Evolutionary conservation across 2,329 filamentous ascomycete species (phyloP).

Genomic region (Alternaria sp.): DNA sequence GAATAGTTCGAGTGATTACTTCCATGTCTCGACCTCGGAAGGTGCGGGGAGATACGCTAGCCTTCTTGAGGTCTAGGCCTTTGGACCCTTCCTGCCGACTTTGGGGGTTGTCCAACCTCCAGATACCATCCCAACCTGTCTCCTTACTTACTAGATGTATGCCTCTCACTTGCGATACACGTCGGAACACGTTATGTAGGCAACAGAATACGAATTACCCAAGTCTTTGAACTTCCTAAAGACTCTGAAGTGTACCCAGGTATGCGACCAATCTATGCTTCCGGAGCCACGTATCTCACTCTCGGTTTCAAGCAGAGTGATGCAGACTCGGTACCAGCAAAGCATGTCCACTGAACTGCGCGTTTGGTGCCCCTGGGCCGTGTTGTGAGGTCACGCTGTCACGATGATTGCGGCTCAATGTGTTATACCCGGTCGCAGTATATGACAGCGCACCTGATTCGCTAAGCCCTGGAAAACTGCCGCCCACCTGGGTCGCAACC

Average conservation of each 20-base stretch:
- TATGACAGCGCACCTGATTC: conserved; percentile 16
- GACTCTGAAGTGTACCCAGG: neutral
- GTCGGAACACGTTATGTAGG: neutral
- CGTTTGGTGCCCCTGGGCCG: neutral
- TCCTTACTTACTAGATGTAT: neutral
- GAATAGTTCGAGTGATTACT: neutral
- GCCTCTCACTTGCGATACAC: neutral
- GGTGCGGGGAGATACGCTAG: neutral
- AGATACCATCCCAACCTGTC: neutral
- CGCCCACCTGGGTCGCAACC: conserved; percentile 15
- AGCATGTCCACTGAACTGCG: neutral
- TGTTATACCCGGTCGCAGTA: conserved; percentile 19
- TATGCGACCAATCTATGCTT: neutral
- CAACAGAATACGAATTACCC: neutral
- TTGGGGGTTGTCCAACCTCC: neutral
- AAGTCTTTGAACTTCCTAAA: neutral
- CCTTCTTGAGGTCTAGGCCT: neutral
- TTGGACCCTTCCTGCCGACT: neutral
- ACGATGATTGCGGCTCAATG: conserved; percentile 30
- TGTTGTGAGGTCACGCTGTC: neutral
- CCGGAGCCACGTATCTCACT: neutral
- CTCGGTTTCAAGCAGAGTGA: neutral
- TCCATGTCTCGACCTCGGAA: too few relatives aligned
- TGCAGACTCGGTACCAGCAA: neutral
- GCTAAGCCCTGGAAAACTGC: conserved; percentile 7